Base-by-base conservation (phyloP, 2,329 filamentous ascomycete species). In the Talaromyces sp. region DNA sequence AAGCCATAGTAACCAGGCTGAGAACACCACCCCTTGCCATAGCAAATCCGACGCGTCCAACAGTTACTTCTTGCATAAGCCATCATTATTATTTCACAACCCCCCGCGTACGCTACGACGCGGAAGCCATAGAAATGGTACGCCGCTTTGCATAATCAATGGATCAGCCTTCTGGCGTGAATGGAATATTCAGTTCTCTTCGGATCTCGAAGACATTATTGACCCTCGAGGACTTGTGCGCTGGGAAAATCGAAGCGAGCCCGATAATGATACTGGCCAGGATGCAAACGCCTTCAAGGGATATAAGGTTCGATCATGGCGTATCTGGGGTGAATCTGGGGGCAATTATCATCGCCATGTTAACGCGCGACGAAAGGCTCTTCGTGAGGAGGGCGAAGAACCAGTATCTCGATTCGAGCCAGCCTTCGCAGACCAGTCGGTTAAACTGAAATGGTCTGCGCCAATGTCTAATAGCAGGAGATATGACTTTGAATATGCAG, bases 261-360 rank as follows among this genome's bases (percentile, higher is more conserved):
- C 13, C 8, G 45, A 56, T 27, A 60, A 60, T 14, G 49, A 14
- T 10, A 44, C 37, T 16, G 16, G 36, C 9, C 29, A 47, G 10
- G 42, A 51, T n/a, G 36, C 47, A 20, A 24, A 32, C 4, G 52
- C 48, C 1, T 45, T 56, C 3, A 56, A 52, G 17, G 58, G 56
- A 13, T 55, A 58, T 16, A 58, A 51, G 20, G 55, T 60, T 14
- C 55, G 53, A 5, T n/a, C 39, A 1, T 60, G 55, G 53, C 44
- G 56, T 5, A 30, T 56, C 5, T 60, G 56, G 58, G 56, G 53
- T 5, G 55, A 58, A 14, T 51, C 45, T 11, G 55, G 58, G 4
- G 49, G 30, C 22, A 33, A 16, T 10, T 56, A 60, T n/a, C 53
- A 60, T 27, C 30, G 42, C 6, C 33, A 16, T 19, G 46, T 56